Conservation (phyloP, 768 basidiomycete genomes). For the Stropharia rugosoannulata region DNA sequence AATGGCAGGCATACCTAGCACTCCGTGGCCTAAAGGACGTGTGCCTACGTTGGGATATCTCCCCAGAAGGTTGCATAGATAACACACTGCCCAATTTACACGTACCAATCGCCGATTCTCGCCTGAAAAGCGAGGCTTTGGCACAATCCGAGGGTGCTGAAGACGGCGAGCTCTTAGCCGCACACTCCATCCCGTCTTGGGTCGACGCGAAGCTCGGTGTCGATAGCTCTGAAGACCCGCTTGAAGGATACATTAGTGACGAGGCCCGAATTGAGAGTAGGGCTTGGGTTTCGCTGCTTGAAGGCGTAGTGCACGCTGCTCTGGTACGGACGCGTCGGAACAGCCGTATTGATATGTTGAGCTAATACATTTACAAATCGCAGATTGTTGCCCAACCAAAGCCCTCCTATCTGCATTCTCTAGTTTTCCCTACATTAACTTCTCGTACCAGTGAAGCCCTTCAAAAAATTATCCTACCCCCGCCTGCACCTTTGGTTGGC, state of each 20-base stretch:
- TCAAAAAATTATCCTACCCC: constrained; percentile 55
- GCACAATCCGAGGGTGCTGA: constrained; percentile 23
- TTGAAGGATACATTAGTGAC: constrained; percentile 70
- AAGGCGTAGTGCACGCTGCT: constrained; percentile 75
- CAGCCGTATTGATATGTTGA: constrained; percentile 2
- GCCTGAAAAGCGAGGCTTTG: constrained; percentile 23
- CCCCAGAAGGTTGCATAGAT: constrained; percentile 67
- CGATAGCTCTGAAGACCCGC: constrained; percentile 33
- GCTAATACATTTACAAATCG: constrained; percentile 4
- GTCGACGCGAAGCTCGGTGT: constrained; percentile 53
- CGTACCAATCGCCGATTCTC: constrained; percentile 35
- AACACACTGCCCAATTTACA: constrained; percentile 71
- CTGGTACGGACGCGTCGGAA: constrained; percentile 42
- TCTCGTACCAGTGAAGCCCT: constrained; percentile 31
- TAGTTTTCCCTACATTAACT: constrained; percentile 39
- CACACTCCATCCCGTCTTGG: constrained; percentile 74
- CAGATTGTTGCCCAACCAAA: constrained; percentile 52
- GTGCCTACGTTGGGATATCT: constrained; percentile 65
- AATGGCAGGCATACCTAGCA: constrained; percentile 85
- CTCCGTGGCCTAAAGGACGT: constrained; percentile 57
- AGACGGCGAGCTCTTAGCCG: constrained; percentile 55
- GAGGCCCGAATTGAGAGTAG: constrained; percentile 68
- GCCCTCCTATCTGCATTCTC: constrained; percentile 37
- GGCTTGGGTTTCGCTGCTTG: constrained; percentile 81
- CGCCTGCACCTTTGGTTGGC: constrained; percentile 72